Base-by-base conservation (phyloP, 75 land plant species). In the Pinus albicaulis region DNA sequence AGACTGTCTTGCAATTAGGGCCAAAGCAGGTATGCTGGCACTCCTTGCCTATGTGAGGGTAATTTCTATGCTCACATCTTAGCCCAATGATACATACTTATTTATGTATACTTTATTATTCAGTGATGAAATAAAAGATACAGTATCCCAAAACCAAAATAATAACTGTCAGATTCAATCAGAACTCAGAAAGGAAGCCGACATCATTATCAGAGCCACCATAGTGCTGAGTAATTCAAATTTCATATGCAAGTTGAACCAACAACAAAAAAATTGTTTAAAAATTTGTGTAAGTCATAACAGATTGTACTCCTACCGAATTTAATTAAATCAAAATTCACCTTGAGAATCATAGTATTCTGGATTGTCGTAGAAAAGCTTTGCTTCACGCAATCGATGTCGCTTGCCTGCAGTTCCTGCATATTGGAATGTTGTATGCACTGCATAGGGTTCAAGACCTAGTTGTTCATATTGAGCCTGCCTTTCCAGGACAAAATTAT, bases 381-480 rank as follows among this genome's bases (percentile, higher is more conserved):
- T 94, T 3, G 88, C 99, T 82, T 96, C 99, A 56, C 99, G 87
- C 59, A 96, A 72, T 31, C 98, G 80, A 77, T 96, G 99, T 19
- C 99, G 92, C 80, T 94, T 96, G 57, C 99, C 99, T 53, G 89
- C 95, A 78, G 99, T 96, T 66, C 98, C 99, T 41, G 90, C 99
- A 86, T 82, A 96, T 79, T 96, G 99, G 72, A 94, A 96, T 15
- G 99, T 96, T 0, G 99, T 96, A 80, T 96, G 99, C 57, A 96
- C 95, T 38, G 99, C 99, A 89, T 96, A 96, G 11, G 97, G 91
- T 74, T 87, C 83, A 72, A 94, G 65, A 69, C 84, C 84, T 52
- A 96, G 87, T 79, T 94, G 95, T 64, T 90, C 79, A 83, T 85
- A 82, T 73, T 85, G 76, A 58, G 70, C 82, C 88, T 86, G 88